Percentiles rank a stretch among this genome's conserved stretches.
phyloP scores from a whole-genome alignment of 176 grass and related monocot genomes.

The Oryza meyeriana region DNA sequence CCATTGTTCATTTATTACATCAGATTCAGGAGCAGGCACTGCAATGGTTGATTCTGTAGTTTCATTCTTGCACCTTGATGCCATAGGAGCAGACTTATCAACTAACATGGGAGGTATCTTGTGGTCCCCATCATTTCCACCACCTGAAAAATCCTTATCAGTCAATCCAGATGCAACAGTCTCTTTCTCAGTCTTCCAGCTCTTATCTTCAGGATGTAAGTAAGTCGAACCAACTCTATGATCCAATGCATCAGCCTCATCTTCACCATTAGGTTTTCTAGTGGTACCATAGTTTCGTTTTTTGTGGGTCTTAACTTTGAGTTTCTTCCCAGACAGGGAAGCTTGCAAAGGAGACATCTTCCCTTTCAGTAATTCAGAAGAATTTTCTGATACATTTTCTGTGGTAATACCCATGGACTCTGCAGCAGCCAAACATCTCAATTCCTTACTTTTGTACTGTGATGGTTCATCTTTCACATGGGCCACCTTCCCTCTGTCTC shows the following conservation, averaged over 20 bases:
- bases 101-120: constrained; percentile 15
- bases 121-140: constrained; percentile 23
- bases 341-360: constrained; percentile 38
- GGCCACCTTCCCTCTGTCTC: constrained; percentile 29
- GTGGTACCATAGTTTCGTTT: constrained; percentile 13
- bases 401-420: constrained; percentile 11
- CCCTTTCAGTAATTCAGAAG: constrained; percentile 32
- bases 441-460: constrained; percentile 36
- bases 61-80: constrained; percentile 27
- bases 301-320: constrained; percentile 52
- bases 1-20: constrained; percentile 68
- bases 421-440: constrained; percentile 27
- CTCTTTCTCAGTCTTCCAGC: constrained; percentile 38
- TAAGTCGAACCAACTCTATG: constrained; percentile 29
- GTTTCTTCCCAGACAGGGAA: constrained; percentile 41
- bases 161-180: constrained; percentile 30
- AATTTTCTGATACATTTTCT: constrained; percentile 32
- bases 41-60: constrained; percentile 20
- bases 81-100: constrained; percentile 32
- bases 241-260: constrained; percentile 3
- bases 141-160: constrained; percentile 34
- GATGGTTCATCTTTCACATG: constrained; percentile 31
- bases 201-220: constrained; percentile 31
- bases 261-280: constrained; percentile 34
- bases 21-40: constrained; percentile 12